Evolutionary conservation across 228 moss, liverwort and hornwort species (phyloP), one percentile per base, ranked within the genome.

Genomic region (Sphagnum fallax): DNA sequence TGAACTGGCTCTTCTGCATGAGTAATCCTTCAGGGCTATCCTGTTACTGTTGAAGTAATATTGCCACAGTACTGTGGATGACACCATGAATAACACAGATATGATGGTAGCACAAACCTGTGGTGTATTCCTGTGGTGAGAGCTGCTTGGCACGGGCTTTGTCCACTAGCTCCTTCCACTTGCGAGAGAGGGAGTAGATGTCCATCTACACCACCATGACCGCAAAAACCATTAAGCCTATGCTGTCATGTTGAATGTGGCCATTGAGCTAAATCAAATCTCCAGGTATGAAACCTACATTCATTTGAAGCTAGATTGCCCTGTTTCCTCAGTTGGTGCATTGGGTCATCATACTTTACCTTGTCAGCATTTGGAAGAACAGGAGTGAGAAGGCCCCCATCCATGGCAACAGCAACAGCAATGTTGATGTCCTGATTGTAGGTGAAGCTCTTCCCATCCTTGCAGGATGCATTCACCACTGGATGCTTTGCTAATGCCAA

Each of bases 331-430:
- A 32, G 32, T 32, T 32, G 32, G 32, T 32, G 32, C 32, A 32
- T 32, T 32, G 32, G 32, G 32, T 32, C 55, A 55, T 8, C 55
- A 55, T 55, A 55, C 1, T 8, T 55, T 83, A 93, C 93, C 93
- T 90, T 92, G 58, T 98, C 98, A 6, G 98, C 98, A 64, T 92
- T 89, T 63, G 79, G 87, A 47, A 98, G 81, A 57, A 98, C 98
- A 50, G 98, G 98, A 4, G 98, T 98, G 58, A 98, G 80, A 66
- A 98, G 87, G 65, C 98, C 98, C 59, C 98, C 94, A 77, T 94
- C 90, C 87, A 98, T 83, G 8, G 98, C 98, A 67, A 98, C 98
- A 49, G 94, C 98, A 61, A 98, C 98, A 52, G 94, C 94, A 65
- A 98, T 63, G 73, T 98, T 98, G 52, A 98, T 84, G 72, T 72